These are phyloP conservation scores for Yamadazyma aaseri DNA, from an alignment of 1,139 yeast genomes.

Conservation along the genomic window DNA sequence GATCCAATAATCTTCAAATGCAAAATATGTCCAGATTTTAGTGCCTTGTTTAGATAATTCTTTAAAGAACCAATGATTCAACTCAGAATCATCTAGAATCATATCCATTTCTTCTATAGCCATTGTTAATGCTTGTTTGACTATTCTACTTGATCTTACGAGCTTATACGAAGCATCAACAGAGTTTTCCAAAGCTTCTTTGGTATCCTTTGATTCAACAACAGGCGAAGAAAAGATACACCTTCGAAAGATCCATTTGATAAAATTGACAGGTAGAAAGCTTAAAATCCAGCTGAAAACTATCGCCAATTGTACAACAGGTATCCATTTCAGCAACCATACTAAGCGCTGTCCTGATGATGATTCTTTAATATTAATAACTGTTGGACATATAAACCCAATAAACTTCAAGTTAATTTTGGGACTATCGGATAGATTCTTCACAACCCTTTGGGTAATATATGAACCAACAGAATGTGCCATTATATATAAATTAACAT, in stretches of 20 bases:
- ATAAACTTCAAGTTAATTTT: constrained; percentile 32
- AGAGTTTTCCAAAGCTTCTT: constrained; percentile 35
- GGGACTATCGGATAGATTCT: constrained; percentile 20
- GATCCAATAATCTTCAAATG: constrained; percentile 63
- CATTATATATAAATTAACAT: constrained; percentile 42
- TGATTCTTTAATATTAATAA: constrained; percentile 53
- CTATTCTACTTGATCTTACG: constrained; percentile 37
- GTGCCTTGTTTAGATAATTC: constrained; percentile 17
- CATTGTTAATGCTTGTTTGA: constrained; percentile 53
- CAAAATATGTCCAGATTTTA: constrained; percentile 56
- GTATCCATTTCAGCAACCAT: constrained; percentile 28
- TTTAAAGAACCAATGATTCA: constrained; percentile 51
- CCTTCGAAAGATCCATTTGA: constrained; percentile 22
- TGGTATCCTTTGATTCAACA: constrained; percentile 14
- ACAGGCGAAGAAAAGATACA: constrained; percentile 24
- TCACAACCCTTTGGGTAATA: constrained; percentile 50
- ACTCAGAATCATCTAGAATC: constrained; percentile 41
- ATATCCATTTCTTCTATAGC: constrained; percentile 56
- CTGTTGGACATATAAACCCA: constrained; percentile 67
- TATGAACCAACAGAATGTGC: constrained; percentile 68
- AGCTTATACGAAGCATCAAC: constrained; percentile 44
- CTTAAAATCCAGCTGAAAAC: constrained; percentile 21
- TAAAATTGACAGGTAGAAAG: constrained; percentile 18
- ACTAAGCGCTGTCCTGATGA: constrained; percentile 46
- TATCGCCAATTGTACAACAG: constrained; percentile 29